Percentiles rank a stretch among this genome's conserved stretches.
These are phyloP conservation scores for Kwoniella sp. DNA, from an alignment of 768 basidiomycete genomes.

Conservation along the genomic window DNA sequence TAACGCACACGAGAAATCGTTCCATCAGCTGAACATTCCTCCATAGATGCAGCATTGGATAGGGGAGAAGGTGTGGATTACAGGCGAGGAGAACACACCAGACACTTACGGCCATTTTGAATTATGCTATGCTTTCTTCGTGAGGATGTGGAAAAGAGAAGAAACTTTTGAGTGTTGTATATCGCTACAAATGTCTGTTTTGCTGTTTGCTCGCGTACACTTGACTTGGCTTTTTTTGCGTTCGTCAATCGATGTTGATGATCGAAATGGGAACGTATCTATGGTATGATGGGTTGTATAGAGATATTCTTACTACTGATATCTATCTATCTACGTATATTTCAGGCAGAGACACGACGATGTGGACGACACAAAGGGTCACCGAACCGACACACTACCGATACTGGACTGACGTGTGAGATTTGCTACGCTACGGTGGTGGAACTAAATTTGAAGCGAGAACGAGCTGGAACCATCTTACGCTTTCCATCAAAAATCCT, in stretches of 20 bases:
- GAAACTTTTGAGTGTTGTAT: not conserved
- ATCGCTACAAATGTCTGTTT: not conserved
- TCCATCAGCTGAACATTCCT: too few relatives aligned
- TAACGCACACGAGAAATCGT: too few relatives aligned
- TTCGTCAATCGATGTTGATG: not conserved
- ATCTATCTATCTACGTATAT: too few relatives aligned
- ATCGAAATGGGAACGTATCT: conserved; percentile 1
- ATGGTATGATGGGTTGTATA: too few relatives aligned
- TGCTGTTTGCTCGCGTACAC: not conserved
- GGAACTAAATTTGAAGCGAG: not conserved
- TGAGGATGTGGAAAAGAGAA: not conserved
- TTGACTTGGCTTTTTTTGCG: conserved; percentile 1
- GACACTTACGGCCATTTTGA: conserved; percentile 27
- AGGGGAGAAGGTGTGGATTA: not conserved
- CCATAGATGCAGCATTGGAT: conserved; percentile 1
- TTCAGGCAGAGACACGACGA: not conserved
- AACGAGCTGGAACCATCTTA: conserved; percentile 3
- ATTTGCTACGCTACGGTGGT: not conserved
- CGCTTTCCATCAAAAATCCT: conserved; percentile 2
- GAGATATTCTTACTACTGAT: too few relatives aligned
- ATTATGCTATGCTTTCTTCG: conserved; percentile 12
- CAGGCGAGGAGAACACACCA: not conserved
- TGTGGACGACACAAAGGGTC: not conserved
- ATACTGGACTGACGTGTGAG: not conserved
- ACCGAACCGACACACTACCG: not conserved